These are phyloP conservation scores for Acanthamoeba royreba DNA, from an alignment of 208 protist genomes.

Conservation along the genomic window DNA sequence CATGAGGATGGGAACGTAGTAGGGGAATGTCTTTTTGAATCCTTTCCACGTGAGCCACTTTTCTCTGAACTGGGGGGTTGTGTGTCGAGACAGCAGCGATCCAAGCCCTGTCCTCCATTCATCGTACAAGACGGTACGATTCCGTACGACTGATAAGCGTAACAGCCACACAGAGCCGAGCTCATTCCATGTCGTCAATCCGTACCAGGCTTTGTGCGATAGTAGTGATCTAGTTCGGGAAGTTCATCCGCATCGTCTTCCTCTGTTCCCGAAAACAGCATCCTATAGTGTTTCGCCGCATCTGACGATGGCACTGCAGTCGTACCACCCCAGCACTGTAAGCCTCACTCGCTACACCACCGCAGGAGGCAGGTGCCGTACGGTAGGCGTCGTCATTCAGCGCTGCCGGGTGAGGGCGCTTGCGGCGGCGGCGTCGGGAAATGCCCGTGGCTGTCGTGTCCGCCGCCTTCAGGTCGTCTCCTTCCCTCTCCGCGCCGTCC, in stretches of 20 bases:
- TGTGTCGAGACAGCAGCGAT: neutral
- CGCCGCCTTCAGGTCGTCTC: too few relatives aligned
- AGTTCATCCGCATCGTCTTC: neutral
- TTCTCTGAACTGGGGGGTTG: neutral
- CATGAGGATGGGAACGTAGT: constrained; percentile 38
- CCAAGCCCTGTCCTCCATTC: neutral
- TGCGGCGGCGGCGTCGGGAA: neutral
- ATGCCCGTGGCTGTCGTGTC: too few relatives aligned
- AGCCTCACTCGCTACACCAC: neutral
- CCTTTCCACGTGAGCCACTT: constrained; percentile 28
- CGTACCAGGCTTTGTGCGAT: neutral
- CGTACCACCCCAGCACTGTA: too few relatives aligned
- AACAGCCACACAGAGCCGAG: too few relatives aligned
- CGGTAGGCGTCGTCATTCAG: neutral
- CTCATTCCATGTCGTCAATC: neutral
- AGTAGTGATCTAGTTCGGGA: neutral
- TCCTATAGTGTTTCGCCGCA: neutral
- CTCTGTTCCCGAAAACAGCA: neutral
- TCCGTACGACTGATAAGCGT: too few relatives aligned
- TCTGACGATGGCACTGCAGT: neutral
- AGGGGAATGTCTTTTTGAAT: neutral
- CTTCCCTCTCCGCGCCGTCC: too few relatives aligned
- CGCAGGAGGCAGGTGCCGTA: neutral
- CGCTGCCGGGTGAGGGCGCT: neutral
- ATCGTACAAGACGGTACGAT: too few relatives aligned